These are phyloP conservation scores for Skeletonema tropicum DNA, from an alignment of 108 stramenopile species.

Conservation along the genomic window DNA sequence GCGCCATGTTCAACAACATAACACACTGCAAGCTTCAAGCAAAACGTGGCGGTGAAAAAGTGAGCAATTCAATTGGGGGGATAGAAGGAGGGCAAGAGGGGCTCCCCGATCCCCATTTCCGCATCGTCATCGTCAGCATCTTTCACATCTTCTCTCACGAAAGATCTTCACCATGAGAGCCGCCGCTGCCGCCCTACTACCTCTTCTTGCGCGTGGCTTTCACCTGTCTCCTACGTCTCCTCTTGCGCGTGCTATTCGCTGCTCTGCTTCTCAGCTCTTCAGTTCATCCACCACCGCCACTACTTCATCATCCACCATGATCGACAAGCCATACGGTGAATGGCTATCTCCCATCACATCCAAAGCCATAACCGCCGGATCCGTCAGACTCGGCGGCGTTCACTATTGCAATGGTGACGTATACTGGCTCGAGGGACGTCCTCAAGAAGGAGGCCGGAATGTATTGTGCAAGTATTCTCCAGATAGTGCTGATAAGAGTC, in stretches of 20 bases:
- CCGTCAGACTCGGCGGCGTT: conserved; percentile 50
- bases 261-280: background rate
- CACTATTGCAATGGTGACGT: conserved; percentile 27
- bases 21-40: too few species aligned
- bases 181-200: background rate
- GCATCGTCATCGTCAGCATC: background rate
- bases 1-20: background rate
- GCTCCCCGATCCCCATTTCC: too few species aligned
- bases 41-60: too few species aligned
- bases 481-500: conserved; percentile 8
- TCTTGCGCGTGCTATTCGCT: background rate
- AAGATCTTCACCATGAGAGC: background rate
- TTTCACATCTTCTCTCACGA: too few species aligned
- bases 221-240: background rate
- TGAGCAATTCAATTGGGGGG: too few species aligned
- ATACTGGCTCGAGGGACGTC: conserved; percentile 69
- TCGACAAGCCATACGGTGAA: conserved; percentile 63
- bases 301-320: background rate
- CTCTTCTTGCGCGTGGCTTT: conserved; percentile 4
- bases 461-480: conserved; percentile 51
- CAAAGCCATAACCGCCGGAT: conserved; percentile 62
- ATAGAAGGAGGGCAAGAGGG: too few species aligned
- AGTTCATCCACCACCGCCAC: background rate
- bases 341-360: conserved; percentile 74
- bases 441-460: conserved; percentile 69